Percentiles rank a stretch among this genome's conserved stretches.
These are phyloP conservation scores for Scheffersomyces insectosa DNA, from an alignment of 1,139 yeast species.

Conservation along the genomic window DNA sequence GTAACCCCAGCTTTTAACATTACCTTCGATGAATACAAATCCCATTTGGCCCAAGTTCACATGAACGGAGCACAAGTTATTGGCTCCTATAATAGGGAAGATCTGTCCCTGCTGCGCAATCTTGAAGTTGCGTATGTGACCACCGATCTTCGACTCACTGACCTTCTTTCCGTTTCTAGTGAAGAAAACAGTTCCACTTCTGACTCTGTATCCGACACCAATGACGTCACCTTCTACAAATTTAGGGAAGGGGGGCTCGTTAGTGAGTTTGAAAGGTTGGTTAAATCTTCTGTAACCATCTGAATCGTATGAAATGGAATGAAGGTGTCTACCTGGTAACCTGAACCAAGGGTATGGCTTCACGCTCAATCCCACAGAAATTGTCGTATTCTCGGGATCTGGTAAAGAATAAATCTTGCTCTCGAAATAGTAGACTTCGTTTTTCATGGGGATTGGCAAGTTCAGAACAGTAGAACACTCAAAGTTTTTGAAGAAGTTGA, in stretches of 20 bases:
- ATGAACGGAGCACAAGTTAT: slow-evolving; percentile 52
- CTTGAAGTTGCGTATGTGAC: slow-evolving; percentile 55
- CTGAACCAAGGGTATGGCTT: slow-evolving; percentile 62
- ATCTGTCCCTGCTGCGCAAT: slow-evolving; percentile 39
- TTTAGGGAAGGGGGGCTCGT: slow-evolving; percentile 46
- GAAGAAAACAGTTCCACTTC: slow-evolving; percentile 64
- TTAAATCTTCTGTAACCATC: slow-evolving; percentile 52
- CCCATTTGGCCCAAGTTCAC: slow-evolving; percentile 61
- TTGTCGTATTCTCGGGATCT: slow-evolving; percentile 47
- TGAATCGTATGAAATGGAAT: slow-evolving; percentile 53
- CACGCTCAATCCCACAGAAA: slow-evolving; percentile 49
- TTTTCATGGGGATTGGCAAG: slow-evolving; percentile 80
- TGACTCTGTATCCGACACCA: slow-evolving; percentile 64
- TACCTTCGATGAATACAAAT: slow-evolving; percentile 58
- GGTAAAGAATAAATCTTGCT: slow-evolving; percentile 63
- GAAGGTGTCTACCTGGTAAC: slow-evolving; percentile 56
- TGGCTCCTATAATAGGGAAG: slow-evolving; percentile 56
- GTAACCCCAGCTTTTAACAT: slow-evolving; percentile 66
- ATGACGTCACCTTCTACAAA: slow-evolving; percentile 61
- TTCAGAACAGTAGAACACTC: slow-evolving; percentile 83
- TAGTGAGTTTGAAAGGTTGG: slow-evolving; percentile 46
- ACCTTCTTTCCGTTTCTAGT: slow-evolving; percentile 70
- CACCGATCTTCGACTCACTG: slow-evolving; percentile 67
- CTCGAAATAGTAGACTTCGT: slow-evolving; percentile 91
- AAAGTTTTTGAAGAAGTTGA: slow-evolving; percentile 68